Base-by-base conservation (phyloP, 495 filamentous ascomycete genomes). In the Aspergillus sparsus region DNA sequence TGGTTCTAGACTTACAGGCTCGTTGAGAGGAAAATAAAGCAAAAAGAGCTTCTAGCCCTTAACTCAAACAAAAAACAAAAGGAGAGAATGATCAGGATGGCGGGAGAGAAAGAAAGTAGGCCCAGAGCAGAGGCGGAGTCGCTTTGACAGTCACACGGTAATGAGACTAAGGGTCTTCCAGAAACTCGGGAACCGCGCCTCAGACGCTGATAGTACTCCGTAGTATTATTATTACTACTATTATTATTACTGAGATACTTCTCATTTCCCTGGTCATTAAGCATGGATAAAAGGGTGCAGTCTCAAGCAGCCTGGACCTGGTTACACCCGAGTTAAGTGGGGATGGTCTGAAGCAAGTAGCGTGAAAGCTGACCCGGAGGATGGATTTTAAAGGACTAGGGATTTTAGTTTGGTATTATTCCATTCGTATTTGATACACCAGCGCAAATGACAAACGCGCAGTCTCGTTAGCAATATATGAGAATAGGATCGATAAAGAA, bases 11-110 rank as follows among this genome's bases (percentile, higher is more conserved):
- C 67, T 65, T 63, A 70, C 67, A 50, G 31, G 57, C 52, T 61
- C 51, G 52, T 50, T 55, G 47, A 62, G 35, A 58, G 34, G 32
- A 55, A 42, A 35, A 49, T 50, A 64, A 56, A 56, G 60, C n/a
- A 15, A 18, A 61, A 57, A 59, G 61, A 70, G 65, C 65, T 33
- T 68, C 68, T 63, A 61, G 68, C 68, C 50, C 63, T 64, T 62
- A 41, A 21, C 32, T 39, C 37, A 49, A 36, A 57, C 52, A 34
- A 56, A 57, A 55, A 62, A 47, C 53, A 47, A 57, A 50, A 54
- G 51, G 57, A 55, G 45, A 33, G 50, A 55, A 16, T 39, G 37
- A 16, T 31, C 31, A 47, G 41, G 35, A 54, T 7, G 34, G 50
- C 56, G 53, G 49, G 44, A 44, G 31, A 50, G 63, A 56, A 61